phyloP scores from a whole-genome alignment of 108 stramenopile species.

The Nitzschia sp. region DNA sequence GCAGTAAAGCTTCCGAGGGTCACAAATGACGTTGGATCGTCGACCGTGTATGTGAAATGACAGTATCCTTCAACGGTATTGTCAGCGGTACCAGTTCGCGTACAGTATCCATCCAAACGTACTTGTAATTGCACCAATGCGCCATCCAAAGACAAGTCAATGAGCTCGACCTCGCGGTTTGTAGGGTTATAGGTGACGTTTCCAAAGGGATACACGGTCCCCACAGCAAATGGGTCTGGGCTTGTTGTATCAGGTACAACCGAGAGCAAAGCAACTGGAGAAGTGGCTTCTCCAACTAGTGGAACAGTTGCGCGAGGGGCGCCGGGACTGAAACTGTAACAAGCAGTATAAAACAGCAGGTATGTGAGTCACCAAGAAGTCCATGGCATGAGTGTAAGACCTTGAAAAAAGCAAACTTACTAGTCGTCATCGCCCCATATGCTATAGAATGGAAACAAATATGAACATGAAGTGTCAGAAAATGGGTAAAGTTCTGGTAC shows the following conservation, averaged over 20 bases:
- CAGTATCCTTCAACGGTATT: slow-evolving; percentile 29
- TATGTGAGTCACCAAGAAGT: neutral
- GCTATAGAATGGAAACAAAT: too few relatives aligned
- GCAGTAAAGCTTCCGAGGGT: slow-evolving; percentile 30
- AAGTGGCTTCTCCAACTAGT: neutral
- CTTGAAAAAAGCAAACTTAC: too few relatives aligned
- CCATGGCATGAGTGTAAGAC: too few relatives aligned
- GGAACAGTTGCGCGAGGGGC: neutral
- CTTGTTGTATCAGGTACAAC: slow-evolving; percentile 1
- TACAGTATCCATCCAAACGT: slow-evolving; percentile 28
- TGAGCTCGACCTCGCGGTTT: neutral
- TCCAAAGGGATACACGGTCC: slow-evolving; percentile 12
- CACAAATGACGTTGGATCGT: slow-evolving; percentile 13
- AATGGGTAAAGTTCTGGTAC: too few relatives aligned
- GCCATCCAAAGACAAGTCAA: slow-evolving; percentile 4
- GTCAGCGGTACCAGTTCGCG: slow-evolving; percentile 18
- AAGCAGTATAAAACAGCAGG: neutral
- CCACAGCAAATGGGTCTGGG: slow-evolving; percentile 6
- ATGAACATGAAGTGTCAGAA: too few relatives aligned
- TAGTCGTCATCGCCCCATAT: neutral
- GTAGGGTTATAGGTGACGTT: neutral
- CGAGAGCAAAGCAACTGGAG: neutral
- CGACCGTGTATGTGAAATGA: slow-evolving; percentile 27
- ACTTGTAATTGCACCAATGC: neutral
- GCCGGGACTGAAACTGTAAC: slow-evolving; percentile 16